Base-by-base conservation (phyloP, 2,329 filamentous ascomycete species). In the Clarireedia hainanense region DNA sequence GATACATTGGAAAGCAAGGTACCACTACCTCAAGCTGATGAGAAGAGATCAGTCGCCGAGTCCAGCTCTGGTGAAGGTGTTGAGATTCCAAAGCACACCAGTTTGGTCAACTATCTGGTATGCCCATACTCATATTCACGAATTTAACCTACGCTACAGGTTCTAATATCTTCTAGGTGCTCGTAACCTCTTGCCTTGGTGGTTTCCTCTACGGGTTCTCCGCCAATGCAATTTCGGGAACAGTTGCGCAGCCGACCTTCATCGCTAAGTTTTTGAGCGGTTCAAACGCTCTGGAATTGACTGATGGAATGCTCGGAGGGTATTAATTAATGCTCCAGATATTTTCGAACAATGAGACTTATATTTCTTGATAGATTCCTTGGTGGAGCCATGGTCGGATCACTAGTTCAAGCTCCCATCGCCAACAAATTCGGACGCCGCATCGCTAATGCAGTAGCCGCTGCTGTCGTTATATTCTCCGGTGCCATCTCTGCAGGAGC, bases 401-500 rank as follows among this genome's bases (percentile, higher is more conserved):
- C 42, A 24, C 14, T 53, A 3, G 15, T 52, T 10, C 50, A 52
- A 47, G 50, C 50, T 27, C 50, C 50, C 17, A 52, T 52, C n/a
- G 23, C 50, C 20, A 52, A 52, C 20, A 37, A 36, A 3, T 47
- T 52, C 14, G 50, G 50, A 6, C 39, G 50, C 14, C 50, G 50
- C n/a, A 52, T 52, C 14, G 50, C 50, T 14, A 52, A 52, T 26
- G 50, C 39, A 6, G 45, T 39, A 9, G 63, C 63, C 0, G 61
- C 61, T 20, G 6, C 51, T 30, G 40, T 63, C 24, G 39, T 60
- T 36, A 59, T 62, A 7, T 15, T 64, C 7, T 50, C 55, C 12
- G 57, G 53, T 43, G 61, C 63, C 3, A 39, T 66, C 4, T 58
- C 63, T 47, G 58, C 57, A 6, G 64, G 63, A 6, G 47, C 58